Base-by-base conservation (phyloP, 805 yeast species). In the Wickerhamomyces ciferrii region DNA sequence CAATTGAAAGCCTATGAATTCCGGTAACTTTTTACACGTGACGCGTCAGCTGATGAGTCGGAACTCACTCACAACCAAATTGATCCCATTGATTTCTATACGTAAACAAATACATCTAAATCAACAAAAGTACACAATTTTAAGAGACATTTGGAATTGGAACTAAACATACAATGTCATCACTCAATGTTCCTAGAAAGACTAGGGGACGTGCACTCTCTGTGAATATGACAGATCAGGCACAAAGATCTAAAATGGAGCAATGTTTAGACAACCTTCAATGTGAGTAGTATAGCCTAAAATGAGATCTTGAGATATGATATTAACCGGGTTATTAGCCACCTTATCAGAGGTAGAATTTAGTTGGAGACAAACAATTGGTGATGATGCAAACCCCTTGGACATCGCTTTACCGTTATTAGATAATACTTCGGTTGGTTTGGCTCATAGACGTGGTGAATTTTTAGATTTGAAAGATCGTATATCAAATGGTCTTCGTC, bases 401-500 rank as follows among this genome's bases (percentile, higher is more conserved):
- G 97, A 89, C 55, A 70, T 84, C 44, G 97, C 97, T 0, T 70
- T 92, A 36, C 81, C 91, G 1, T 70, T 94, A 47, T 69, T 90
- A 56, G 97, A 92, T 63, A 84, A 83, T 55, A 81, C 96, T 2
- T 86, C 96, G 0, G 94, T 90, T n/a, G 98, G 98, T 0, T 67
- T 87, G 56, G 96, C 96, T 0, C 84, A 83, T 56, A 78, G 83
- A 49, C 72, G 74, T 48, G 73, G 73, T 2, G 90, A 87, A 50
- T 92, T 92, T 54, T 69, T 74, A 39, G 74, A 75, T 42, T 64
- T 89, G 40, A 79, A 83, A 50, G 68, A 69, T 21, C 69, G 76
- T 44, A 75, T 91, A 13, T 77, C 82, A 15, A 60, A 60, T 17
- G 76, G 81, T 23, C 69, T 92, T 44, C 77, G 83, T 48, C 67